Conservation (phyloP, 495 filamentous ascomycete genomes). For the Neurospora discreta region DNA sequence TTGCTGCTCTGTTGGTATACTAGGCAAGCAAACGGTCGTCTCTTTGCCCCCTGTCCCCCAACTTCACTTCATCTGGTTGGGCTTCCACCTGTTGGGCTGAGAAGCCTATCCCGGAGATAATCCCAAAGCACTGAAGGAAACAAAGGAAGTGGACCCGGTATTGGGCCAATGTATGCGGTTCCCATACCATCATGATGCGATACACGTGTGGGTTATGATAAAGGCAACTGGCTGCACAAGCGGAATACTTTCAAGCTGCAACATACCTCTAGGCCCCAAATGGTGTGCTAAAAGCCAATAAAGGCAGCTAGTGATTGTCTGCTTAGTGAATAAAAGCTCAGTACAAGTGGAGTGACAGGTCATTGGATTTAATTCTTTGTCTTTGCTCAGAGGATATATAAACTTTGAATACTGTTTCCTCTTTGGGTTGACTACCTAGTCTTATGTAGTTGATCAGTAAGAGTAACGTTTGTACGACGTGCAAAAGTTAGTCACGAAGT, state of each 20-base stretch:
- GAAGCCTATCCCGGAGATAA: background rate
- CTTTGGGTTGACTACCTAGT: too few relatives aligned
- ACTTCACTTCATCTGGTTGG: background rate
- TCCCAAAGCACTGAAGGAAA: background rate
- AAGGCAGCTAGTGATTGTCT: background rate
- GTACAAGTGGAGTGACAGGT: background rate
- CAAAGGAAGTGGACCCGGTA: background rate
- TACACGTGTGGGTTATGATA: background rate
- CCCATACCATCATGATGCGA: background rate
- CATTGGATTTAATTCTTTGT: background rate
- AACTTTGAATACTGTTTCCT: too few relatives aligned
- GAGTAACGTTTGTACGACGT: background rate
- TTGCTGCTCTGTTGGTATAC: background rate
- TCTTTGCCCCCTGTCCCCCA: background rate
- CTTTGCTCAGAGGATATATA: too few relatives aligned
- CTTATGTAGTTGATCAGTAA: background rate
- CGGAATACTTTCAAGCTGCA: too few relatives aligned
- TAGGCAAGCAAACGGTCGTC: background rate
- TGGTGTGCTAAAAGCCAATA: background rate
- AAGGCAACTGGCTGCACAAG: background rate
- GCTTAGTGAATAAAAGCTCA: too few relatives aligned
- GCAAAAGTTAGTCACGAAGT: background rate
- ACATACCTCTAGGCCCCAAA: too few relatives aligned
- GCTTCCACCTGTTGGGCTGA: background rate
- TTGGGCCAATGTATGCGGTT: background rate